Conservation (phyloP, 2,329 filamentous ascomycete genomes). For the Exutisphaerella laricina region DNA sequence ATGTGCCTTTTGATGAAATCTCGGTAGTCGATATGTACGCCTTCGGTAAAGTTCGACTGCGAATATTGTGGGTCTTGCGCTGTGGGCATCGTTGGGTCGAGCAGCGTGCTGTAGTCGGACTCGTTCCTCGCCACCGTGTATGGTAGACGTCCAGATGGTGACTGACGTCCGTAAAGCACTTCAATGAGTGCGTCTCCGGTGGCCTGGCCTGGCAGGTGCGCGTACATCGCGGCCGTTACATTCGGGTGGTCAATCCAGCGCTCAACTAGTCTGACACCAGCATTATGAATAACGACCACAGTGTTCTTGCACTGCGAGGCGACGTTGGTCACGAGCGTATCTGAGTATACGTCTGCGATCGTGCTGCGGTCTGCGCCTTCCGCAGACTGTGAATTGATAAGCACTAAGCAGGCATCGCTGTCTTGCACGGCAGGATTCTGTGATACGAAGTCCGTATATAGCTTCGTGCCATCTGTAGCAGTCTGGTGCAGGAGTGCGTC, state of each 20-base stretch:
- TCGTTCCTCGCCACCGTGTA: constrained; percentile 29
- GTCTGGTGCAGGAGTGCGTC: constrained; percentile 27
- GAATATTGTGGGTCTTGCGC: constrained; percentile 20
- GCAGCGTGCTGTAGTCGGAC: constrained; percentile 27
- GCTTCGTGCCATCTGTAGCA: constrained; percentile 22
- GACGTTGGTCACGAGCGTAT: constrained; percentile 28
- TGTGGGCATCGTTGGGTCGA: constrained; percentile 15
- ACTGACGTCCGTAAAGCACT: constrained; percentile 24
- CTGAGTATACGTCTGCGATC: constrained; percentile 26
- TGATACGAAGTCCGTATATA: constrained; percentile 24
- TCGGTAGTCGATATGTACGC: constrained; percentile 42
- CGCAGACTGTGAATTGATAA: constrained; percentile 28
- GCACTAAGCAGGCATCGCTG: constrained; percentile 28
- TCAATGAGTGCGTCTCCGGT: constrained; percentile 22
- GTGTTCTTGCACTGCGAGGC: constrained; percentile 30
- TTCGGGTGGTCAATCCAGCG: constrained; percentile 27
- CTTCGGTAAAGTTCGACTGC: constrained; percentile 33
- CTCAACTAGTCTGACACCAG: constrained; percentile 28
- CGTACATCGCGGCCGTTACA: constrained; percentile 19
- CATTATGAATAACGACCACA: constrained; percentile 31
- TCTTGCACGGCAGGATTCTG: constrained; percentile 22
- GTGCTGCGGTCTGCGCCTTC: constrained; percentile 27
- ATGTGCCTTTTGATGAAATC: constrained; percentile 39
- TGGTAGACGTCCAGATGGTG: constrained; percentile 28
- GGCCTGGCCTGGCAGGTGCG: constrained; percentile 21